Evolutionary conservation across 176 grass and related monocot species (phyloP), one percentile per base, ranked within the genome.

Genomic region (Oryza punctata): DNA sequence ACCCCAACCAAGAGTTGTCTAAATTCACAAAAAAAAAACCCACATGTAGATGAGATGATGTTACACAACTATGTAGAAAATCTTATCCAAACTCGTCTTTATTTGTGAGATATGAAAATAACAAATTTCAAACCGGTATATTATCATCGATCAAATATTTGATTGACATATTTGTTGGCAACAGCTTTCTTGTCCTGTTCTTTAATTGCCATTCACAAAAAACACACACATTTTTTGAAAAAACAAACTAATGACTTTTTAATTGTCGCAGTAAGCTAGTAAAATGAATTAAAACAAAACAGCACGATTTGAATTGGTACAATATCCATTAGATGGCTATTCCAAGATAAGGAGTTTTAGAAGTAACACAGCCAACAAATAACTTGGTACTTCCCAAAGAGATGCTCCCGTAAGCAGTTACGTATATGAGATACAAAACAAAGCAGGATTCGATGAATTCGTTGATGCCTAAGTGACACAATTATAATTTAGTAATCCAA

Each of bases 321-420:
- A 11, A 46, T 32, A 37, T 21, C 19, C 66, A 21, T 18, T 69
- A 69, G 15, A 27, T 8, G 72, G 76, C 4, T 33, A n/a, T 84
- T 70, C 82, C 82, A 61, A 78, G 49, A 27, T 16, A 44, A 23
- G 6, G 10, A 66, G 69, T 12, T 74, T 47, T 73, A 25, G 40
- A 83, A 75, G 29, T 28, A 15, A 30, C 65, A 18, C 15, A 32
- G 29, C 26, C 65, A 67, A 84, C 71, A 75, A 67, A 66, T 12
- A 43, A 32, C 21, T 29, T 68, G 73, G 64, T 32, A 38, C 32
- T 77, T 18, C 33, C 32, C 73, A 69, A 84, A 84, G 73, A 59
- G 21, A 68, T 25, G 82, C 82, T 77, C 64, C 63, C 6, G 82
- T 77, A 73, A 84, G 45, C 10, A 45, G 26, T 41, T 76, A 21